These are phyloP conservation scores for Blastocystis sp. DNA, from an alignment of 352 stramenopile species.

Conservation along the genomic window DNA sequence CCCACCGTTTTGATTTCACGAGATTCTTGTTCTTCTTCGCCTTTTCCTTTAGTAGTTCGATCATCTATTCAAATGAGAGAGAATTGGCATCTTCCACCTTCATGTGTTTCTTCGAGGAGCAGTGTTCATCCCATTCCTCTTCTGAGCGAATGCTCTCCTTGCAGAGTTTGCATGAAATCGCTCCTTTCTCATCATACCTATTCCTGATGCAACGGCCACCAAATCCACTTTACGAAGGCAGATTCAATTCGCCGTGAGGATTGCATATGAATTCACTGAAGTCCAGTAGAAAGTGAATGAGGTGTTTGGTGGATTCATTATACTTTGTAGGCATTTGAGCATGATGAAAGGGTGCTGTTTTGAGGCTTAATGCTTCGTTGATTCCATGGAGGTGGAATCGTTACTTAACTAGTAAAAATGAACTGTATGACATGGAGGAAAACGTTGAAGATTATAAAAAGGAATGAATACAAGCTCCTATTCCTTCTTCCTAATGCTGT, in stretches of 20 bases:
- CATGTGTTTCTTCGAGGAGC: slow-evolving; percentile 13
- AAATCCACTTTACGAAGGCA: slow-evolving; percentile 11
- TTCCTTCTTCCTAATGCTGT: too few species aligned
- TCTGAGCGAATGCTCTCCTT: neutral
- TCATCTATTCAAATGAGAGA: slow-evolving; percentile 15
- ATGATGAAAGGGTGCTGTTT: too few species aligned
- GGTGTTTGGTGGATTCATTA: too few species aligned
- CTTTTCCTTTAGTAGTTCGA: slow-evolving; percentile 35
- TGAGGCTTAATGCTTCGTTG: too few species aligned
- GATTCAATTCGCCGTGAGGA: neutral
- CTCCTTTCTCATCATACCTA: slow-evolving; percentile 5
- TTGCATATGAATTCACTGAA: too few species aligned
- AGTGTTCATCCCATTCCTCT: neutral
- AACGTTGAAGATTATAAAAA: too few species aligned
- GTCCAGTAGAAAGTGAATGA: too few species aligned
- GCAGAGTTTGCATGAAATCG: slow-evolving; percentile 22
- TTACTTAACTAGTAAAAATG: too few species aligned
- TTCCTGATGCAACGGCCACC: neutral
- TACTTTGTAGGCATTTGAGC: too few species aligned
- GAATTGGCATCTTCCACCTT: neutral
- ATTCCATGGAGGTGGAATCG: too few species aligned
- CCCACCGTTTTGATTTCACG: neutral
- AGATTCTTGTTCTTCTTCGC: slow-evolving; percentile 21
- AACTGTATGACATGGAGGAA: too few species aligned
- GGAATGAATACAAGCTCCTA: too few species aligned